Base-by-base conservation (phyloP, 768 basidiomycete genomes). In the Terana coerulea region DNA sequence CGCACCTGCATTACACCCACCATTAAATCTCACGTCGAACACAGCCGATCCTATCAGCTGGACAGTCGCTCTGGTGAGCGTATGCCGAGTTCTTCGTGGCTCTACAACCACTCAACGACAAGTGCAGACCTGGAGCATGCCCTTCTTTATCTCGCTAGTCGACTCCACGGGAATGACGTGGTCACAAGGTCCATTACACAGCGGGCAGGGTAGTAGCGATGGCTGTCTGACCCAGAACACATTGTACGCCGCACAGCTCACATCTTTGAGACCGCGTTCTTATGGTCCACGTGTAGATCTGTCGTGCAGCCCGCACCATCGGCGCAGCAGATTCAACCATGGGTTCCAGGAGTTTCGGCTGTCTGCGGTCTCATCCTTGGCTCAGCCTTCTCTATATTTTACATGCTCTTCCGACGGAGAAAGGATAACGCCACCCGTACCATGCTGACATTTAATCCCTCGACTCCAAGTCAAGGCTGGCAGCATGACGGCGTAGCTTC, bases 1-100 rank as follows among this genome's bases (percentile, higher is more conserved):
- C 43, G 80, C 80, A 5, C 82, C 83, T 19, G 63, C 81, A 5
- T 68, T 84, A 1, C 83, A 82, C 55, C 80, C 83, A 9, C 82
- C 82, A 3, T 74, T 72, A 35, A 83, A 83, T 57, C 74, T 82
- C 50, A 79, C 80, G 0, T 73, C 73, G 1, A 51, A 66, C 5
- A 65, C 65, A 15, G 67, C 59, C 56, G 67, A 62, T 7, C 54
- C 74, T 7, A 71, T 81, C 24, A 81, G 80, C 48, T 85, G 81
- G 81, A 84, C 80, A 1, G 78, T 83, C n/a, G 55, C 66, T 2
- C 43, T 70, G 35, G 69, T 69, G 14, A 10, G 9, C 4, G 31
- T 9, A 19, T 26, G 1, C 6, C 1, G 11, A 11, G n/a, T n/a
- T n/a, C n/a, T 1, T 30, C 21, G 15, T n/a, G 11, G 30, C 5